Conservation (phyloP, 192 early-diverging fungal species). For the Coemansia sp. region DNA sequence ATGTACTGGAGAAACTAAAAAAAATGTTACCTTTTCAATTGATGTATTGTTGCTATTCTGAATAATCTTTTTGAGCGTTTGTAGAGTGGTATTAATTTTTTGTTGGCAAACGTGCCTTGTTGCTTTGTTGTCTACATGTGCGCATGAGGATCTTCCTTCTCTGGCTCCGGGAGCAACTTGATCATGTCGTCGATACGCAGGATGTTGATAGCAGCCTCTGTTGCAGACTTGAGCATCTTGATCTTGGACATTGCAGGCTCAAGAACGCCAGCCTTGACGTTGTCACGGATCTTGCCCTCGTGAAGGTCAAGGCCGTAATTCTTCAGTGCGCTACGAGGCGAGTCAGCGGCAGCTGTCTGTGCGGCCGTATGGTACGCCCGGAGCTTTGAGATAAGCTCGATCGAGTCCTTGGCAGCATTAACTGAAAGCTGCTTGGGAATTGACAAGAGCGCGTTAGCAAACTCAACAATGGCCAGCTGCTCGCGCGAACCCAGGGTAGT, state of each 20-base stretch:
- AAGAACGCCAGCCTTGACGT: conserved; percentile 89
- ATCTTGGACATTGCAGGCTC: conserved; percentile 99
- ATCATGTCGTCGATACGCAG: conserved; percentile 95
- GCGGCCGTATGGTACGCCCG: conserved; percentile 94
- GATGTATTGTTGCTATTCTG: background rate
- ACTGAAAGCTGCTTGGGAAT: conserved; percentile 98
- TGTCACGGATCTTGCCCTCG: conserved; percentile 90
- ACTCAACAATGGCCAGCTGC: conserved; percentile 97
- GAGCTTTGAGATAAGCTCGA: conserved; percentile 93
- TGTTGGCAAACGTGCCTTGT: too few relatives aligned
- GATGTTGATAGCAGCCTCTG: conserved; percentile 97
- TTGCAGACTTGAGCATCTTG: conserved; percentile 95
- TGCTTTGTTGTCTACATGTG: conserved; percentile 30
- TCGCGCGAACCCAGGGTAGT: conserved; percentile 94
- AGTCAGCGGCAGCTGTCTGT: conserved; percentile 67
- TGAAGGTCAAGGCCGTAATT: conserved; percentile 92
- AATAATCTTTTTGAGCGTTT: too few relatives aligned
- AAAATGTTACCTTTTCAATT: background rate
- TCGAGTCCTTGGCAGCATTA: conserved; percentile 98
- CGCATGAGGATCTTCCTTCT: conserved; percentile 52
- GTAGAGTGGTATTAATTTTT: background rate
- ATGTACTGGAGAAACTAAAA: conserved; percentile 67
- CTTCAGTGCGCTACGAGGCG: conserved; percentile 73
- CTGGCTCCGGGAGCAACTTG: conserved; percentile 58
- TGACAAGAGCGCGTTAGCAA: conserved; percentile 88